Evolutionary conservation across 108 stramenopile species (phyloP), one percentile per base, ranked within the genome.

Genomic region (Nannochloropsis salina): DNA sequence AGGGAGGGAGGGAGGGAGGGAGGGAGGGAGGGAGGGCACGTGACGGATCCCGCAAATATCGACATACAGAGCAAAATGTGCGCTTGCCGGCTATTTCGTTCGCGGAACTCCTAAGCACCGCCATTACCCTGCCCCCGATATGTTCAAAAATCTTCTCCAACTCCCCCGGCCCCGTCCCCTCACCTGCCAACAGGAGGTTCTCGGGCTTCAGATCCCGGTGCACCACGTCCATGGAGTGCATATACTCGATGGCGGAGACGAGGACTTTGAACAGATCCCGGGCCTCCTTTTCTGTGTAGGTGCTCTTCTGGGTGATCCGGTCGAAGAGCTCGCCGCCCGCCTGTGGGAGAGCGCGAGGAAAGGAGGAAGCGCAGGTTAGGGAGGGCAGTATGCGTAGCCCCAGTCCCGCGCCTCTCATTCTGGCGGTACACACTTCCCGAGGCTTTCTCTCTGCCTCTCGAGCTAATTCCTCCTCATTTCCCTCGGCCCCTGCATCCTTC

Each of bases 311-410:
- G 15, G 97, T 95, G 85, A 99, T 96, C 9, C 96, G 93, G 92
- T 97, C 96, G 84, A 98, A 98, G n/a, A 99, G 91, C 89, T 98
- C 98, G 6, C 97, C 98, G 20, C 98, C 97, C 61, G 84, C 45
- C 92, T 74, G 61, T 1, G 0, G 31, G 31, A 31, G 31, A 31
- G 95, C 94, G n/a, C 31, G 61, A 74, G 61, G 8, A 15, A 82
- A 2, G 47, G 47, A 51, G 15, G 15, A 51, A 51, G 61, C n/a
- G 4, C 3, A n/a, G 61, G 61, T 74, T 3, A n/a, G 61, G 61
- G 5, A 74, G 12, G 15, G 15, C 10, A 51, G 47, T 74, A n/a
- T 2, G 61, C 15, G n/a, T 74, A 2, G 61, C 2, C 10, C 15
- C 47, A 10, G 47, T 10, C n/a, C 61, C 61, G 61, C n/a, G 61